Base-by-base conservation (phyloP, 306 rosid species). In the Cicer judaicum region DNA sequence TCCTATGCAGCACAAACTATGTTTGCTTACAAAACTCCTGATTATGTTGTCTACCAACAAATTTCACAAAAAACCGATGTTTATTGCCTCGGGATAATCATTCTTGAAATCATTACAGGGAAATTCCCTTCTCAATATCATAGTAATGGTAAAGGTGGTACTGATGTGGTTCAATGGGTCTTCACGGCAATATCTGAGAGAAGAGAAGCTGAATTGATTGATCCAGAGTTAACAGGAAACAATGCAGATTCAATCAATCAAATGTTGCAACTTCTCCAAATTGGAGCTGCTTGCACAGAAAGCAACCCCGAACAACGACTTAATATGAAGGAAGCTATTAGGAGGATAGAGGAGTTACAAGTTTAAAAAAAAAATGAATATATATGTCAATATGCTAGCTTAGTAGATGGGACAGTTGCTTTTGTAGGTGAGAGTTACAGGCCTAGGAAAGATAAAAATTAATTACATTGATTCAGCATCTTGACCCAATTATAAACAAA, bases 121-220 rank as follows among this genome's bases (percentile, higher is more conserved):
- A 92, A 94, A 52, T 88, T 92, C 74, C 97, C 99, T 24, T 90
- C 95, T 68, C 96, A 94, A 36, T 94, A 91, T 82, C 92, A 87
- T 7, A 86, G 78, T 72, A 88, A 84, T 11, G 96, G 89, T 21
- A 94, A 88, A 79, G 99, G 97, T 2, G 98, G 98, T 13, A 92
- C 87, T 0, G 93, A 94, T 41, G 93, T 92, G 0, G 96, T 92
- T 76, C 88, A 87, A 34, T 94, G 95, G 99, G 95, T 88, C 5
- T 70, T 72, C 42, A 77, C 87, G 0, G 95, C 95, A 0, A 80
- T 79, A 4, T 68, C 86, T 0, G 93, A 87, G 48, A 76, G 81
- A 47, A 83, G 88, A 70, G 93, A 90, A 44, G 79, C 72, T 0
- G 97, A 92, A 0, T 19, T 88, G 68, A 87, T 92, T 10, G 99